A percentile compares a stretch with the other conserved stretches of the same genome.
Conservation (phyloP, 257 asterid species). For the Nicotiana sylvestris region DNA sequence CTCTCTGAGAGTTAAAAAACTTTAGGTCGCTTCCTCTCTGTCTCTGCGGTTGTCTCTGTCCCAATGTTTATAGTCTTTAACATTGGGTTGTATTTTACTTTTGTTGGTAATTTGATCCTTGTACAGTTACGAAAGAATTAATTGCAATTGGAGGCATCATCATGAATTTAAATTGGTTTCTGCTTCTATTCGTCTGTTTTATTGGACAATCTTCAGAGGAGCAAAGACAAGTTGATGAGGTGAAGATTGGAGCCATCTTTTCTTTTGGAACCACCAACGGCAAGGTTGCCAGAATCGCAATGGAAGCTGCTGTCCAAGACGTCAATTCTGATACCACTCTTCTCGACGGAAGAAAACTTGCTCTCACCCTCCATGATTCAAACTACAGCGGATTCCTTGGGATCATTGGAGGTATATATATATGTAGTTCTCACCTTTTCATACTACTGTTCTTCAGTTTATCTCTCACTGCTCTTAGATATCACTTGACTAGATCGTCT, state of each 20-base stretch:
- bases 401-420: conserved; percentile 61
- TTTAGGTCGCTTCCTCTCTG: not conserved
- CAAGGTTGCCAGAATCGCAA: conserved; percentile 63
- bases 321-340: conserved; percentile 56
- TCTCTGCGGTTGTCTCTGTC: not conserved
- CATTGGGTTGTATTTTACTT: not conserved
- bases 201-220: not conserved
- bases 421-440: not conserved
- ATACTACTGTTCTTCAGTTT: not conserved
- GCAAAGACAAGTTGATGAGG: conserved; percentile 18
- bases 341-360: conserved; percentile 51
- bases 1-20: not conserved
- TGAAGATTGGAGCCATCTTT: conserved; percentile 69
- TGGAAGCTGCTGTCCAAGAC: conserved; percentile 78
- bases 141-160: not conserved
- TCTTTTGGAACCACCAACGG: conserved; percentile 54
- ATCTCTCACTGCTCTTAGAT: not conserved
- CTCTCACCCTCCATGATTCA: conserved; percentile 51
- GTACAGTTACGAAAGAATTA: not conserved
- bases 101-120: not conserved
- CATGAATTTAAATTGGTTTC: conserved; percentile 10
- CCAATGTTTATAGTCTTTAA: too few relatives aligned
- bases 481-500: not conserved
- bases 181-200: conserved; percentile 10
- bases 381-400: conserved; percentile 68